phyloP scores from a whole-genome alignment of 1,139 yeast species.

The Candida anutae region DNA sequence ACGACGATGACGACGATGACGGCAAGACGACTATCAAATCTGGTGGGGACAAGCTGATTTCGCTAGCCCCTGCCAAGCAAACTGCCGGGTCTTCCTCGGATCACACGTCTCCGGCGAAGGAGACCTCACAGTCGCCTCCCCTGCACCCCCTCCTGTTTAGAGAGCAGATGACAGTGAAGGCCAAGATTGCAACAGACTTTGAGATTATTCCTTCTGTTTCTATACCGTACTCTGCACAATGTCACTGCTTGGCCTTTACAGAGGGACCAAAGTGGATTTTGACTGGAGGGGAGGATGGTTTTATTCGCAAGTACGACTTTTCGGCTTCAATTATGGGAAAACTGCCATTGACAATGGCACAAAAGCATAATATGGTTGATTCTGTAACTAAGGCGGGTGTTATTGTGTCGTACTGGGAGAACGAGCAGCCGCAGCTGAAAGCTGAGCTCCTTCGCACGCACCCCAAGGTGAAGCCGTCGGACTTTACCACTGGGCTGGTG shows the following conservation, averaged over 20 bases:
- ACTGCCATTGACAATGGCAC: conserved; percentile 83
- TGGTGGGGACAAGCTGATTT: conserved; percentile 1
- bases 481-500: conserved; percentile 32
- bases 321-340: conserved; percentile 85
- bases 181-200: conserved; percentile 40
- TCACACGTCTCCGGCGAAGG: too few species aligned
- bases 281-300: conserved; percentile 97
- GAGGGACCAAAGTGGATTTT: conserved; percentile 82
- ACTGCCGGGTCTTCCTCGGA: too few species aligned
- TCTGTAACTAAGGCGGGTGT: conserved; percentile 81
- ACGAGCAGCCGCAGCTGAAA: conserved; percentile 70
- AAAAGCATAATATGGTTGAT: conserved; percentile 82
- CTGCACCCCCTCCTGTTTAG: conserved; percentile 20
- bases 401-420: conserved; percentile 85
- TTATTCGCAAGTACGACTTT: conserved; percentile 82
- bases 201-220: conserved; percentile 66
- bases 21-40: conserved; percentile 5
- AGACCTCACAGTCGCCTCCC: too few species aligned
- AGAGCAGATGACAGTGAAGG: conserved; percentile 31
- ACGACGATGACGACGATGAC: conserved; percentile 7
- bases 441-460: conserved; percentile 29
- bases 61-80: too few species aligned
- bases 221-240: conserved; percentile 59
- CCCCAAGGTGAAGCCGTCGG: conserved; percentile 38
- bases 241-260: conserved; percentile 73